Evolutionary conservation across 2,329 filamentous ascomycete species (phyloP), one percentile per base, ranked within the genome.

Genomic region (Talaromyces sp.): DNA sequence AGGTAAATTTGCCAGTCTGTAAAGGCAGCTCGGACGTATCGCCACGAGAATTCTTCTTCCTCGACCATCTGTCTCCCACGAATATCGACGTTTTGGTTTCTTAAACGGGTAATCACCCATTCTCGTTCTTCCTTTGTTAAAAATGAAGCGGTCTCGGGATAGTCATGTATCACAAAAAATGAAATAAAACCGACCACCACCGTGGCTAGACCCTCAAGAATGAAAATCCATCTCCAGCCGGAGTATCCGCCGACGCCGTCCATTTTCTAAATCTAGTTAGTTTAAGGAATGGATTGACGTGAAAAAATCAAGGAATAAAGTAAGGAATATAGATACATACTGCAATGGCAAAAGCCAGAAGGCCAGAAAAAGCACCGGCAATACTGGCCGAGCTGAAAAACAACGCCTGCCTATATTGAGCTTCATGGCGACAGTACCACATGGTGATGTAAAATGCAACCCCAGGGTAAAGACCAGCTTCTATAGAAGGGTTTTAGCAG

Each of bases 341-440:
- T 10, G 85, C 85, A 69, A 89, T 88, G 2, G 81, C 84, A 61
- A 86, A 88, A 1, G 86, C 86, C 6, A 88, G 76, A 7, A 85
- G 86, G 1, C 87, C 87, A 0, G 91, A 90, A 70, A 96, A 93
- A 2, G 87, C 88, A 52, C 90, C 95, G 1, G 91, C 91, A 3
- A 96, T 81, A 1, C 87, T 86, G 0, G 86, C 86, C 0, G 78
- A 77, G 26, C 78, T 76, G 11, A 81, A 66, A 64, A 86, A 86
- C 21, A 86, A 69, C 2, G 83, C 84, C 53, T 80, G 80, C 2
- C 84, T 75, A 38, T 85, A 75, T 32, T 84, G 84, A 13, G 86
- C 72, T 64, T 84, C 82, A 43, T 83, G 75, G 14, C 84, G 75
- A 8, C 82, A 78, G 67, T 87, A 88, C 73, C 86, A 85, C 69